phyloP scores from a whole-genome alignment of 768 basidiomycete genomes.

The Mycena floridula region DNA sequence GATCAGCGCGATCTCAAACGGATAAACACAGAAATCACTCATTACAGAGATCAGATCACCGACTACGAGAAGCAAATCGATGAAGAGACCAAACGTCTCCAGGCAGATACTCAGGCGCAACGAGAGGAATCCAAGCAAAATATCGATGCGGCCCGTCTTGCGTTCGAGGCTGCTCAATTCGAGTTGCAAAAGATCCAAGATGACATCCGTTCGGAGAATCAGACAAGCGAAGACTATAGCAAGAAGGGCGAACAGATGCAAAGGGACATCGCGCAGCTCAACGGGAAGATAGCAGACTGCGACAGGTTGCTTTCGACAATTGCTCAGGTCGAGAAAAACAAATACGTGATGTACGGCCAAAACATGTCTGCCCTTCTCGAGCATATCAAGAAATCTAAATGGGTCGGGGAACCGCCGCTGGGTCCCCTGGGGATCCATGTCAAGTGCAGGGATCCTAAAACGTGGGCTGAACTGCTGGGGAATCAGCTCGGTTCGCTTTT shows the following conservation, averaged over 20 bases:
- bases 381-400: conserved; percentile 41
- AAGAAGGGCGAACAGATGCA: conserved; percentile 36
- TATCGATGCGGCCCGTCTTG: conserved; percentile 39
- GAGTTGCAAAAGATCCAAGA: conserved; percentile 11
- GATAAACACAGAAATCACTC: conserved; percentile 33
- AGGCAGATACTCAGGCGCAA: conserved; percentile 51
- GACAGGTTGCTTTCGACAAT: conserved; percentile 46
- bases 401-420: conserved; percentile 62
- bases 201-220: conserved; percentile 5
- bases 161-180: conserved; percentile 31
- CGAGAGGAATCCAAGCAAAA: conserved; percentile 51
- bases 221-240: conserved; percentile 16
- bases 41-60: conserved; percentile 3
- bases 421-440: conserved; percentile 81
- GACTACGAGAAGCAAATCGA: conserved; percentile 37
- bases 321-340: conserved; percentile 48
- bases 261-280: conserved; percentile 20
- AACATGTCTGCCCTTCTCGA: conserved; percentile 54
- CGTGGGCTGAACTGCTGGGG: conserved; percentile 65
- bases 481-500: conserved; percentile 52
- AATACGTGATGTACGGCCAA: conserved; percentile 54
- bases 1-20: conserved; percentile 43
- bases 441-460: conserved; percentile 57
- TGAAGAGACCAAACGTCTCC: conserved; percentile 48
- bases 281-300: conserved; percentile 36